A percentile compares a stretch with the other conserved stretches of the same genome.
Conservation (phyloP, 2,329 filamentous ascomycete species). For the Albophoma yamanashiensis region DNA sequence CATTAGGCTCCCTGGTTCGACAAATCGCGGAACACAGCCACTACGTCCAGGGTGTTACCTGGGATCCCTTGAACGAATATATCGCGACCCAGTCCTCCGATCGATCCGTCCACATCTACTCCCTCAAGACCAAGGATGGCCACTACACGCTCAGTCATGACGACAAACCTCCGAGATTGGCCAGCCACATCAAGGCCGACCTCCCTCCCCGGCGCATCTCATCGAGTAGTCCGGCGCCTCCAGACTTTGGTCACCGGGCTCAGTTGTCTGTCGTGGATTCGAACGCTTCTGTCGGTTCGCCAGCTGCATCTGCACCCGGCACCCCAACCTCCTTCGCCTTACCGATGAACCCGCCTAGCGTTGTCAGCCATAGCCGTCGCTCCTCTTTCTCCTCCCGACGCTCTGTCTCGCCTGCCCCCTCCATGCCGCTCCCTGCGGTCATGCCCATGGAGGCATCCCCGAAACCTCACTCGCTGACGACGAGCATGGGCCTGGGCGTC, state of each 20-base stretch:
- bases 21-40: slow-evolving; percentile 97
- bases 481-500: slow-evolving; percentile 47
- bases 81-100: slow-evolving; percentile 98
- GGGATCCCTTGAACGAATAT: slow-evolving; percentile 97
- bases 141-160: slow-evolving; percentile 69
- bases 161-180: slow-evolving; percentile 66
- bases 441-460: slow-evolving; percentile 90
- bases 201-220: slow-evolving; percentile 84
- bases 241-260: slow-evolving; percentile 61
- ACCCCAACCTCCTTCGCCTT: slow-evolving; percentile 83
- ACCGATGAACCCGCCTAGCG: slow-evolving; percentile 90
- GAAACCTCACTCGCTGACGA: slow-evolving; percentile 52
- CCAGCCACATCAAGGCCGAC: slow-evolving; percentile 72
- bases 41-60: slow-evolving; percentile 95
- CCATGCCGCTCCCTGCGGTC: slow-evolving; percentile 85
- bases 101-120: slow-evolving; percentile 95
- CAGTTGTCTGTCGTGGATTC: slow-evolving; percentile 47
- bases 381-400: slow-evolving; percentile 85
- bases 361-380: slow-evolving; percentile 82
- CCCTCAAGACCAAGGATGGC: slow-evolving; percentile 89
- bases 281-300: slow-evolving; percentile 59
- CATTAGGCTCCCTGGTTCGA: slow-evolving; percentile 54
- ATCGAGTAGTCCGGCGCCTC: slow-evolving; percentile 83
- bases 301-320: slow-evolving; percentile 80
- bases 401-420: slow-evolving; percentile 87